Evolutionary conservation across 768 basidiomycete genomes (phyloP).

Genomic region (Coprinopsis marcescibilis): DNA sequence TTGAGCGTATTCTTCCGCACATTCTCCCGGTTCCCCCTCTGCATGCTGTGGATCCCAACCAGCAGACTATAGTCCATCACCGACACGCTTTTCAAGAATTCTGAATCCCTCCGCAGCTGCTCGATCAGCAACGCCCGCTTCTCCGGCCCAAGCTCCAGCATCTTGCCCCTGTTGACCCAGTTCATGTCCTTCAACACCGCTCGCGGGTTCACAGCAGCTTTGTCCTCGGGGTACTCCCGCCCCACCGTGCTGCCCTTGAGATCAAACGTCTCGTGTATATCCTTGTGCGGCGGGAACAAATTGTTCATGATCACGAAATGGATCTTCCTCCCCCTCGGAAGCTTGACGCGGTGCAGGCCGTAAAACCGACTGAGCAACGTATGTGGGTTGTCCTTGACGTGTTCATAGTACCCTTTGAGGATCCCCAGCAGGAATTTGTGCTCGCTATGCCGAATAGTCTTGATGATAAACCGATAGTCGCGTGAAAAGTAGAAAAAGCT

Average conservation of each 20-base stretch:
- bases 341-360: conserved; percentile 94
- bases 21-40: conserved; percentile 87
- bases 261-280: conserved; percentile 97
- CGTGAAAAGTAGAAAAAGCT: conserved; percentile 99
- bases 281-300: conserved; percentile 94
- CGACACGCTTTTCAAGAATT: conserved; percentile 71
- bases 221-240: conserved; percentile 80
- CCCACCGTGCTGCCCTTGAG: conserved; percentile 94
- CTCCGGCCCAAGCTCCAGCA: conserved; percentile 90
- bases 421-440: conserved; percentile 89
- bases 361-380: conserved; percentile 93
- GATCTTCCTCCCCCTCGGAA: conserved; percentile 89
- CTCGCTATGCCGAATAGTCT: conserved; percentile 92
- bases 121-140: conserved; percentile 88
- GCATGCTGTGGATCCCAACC: conserved; percentile 90
- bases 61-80: conserved; percentile 98
- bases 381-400: conserved; percentile 88
- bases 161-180: conserved; percentile 80
- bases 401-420: conserved; percentile 76
- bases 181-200: conserved; percentile 96
- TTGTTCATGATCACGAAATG: conserved; percentile 99
- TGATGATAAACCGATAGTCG: conserved; percentile 99
- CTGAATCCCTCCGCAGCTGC: conserved; percentile 83
- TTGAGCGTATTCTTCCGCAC: conserved; percentile 85
- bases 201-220: conserved; percentile 69